Evolutionary conservation across 164 flowering plant species (phyloP).

Genomic region (Berberis vulgaris): DNA sequence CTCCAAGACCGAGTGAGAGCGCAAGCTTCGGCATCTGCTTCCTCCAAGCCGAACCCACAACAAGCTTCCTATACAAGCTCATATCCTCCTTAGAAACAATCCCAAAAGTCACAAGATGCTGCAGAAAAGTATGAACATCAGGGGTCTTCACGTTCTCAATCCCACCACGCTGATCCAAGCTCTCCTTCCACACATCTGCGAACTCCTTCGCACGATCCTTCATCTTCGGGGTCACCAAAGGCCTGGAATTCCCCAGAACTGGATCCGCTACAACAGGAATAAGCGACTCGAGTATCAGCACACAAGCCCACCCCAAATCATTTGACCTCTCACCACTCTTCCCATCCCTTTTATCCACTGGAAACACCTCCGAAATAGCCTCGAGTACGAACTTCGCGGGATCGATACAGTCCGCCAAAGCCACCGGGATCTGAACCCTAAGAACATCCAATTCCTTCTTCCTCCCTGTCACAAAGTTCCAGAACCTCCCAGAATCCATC

Average conservation of each 20-base stretch:
- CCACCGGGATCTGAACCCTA: conserved; percentile 43
- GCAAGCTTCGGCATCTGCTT: conserved; percentile 99
- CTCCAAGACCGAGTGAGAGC: conserved; percentile 73
- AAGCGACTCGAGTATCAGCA: conserved; percentile 67
- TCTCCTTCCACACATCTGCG: conserved; percentile 81
- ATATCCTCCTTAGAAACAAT: conserved; percentile 72
- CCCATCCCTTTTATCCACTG: conserved; percentile 62
- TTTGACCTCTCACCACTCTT: conserved; percentile 28
- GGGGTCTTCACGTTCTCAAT: conserved; percentile 93
- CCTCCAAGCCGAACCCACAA: conserved; percentile 91
- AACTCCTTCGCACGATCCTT: conserved; percentile 62
- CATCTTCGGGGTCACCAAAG: conserved; percentile 74
- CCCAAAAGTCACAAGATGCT: conserved; percentile 87
- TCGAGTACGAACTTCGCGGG: conserved; percentile 82
- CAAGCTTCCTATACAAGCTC: conserved; percentile 67
- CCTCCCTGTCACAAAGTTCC: conserved; percentile 58
- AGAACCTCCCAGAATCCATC: conserved; percentile 61
- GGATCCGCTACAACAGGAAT: conserved; percentile 87
- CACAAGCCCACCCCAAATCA: conserved; percentile 97
- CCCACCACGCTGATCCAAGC: conserved; percentile 83
- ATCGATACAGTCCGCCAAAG: conserved; percentile 65
- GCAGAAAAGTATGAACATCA: conserved; percentile 89
- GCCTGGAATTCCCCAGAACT: conserved; percentile 61
- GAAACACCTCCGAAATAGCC: conserved; percentile 84
- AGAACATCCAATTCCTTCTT: conserved; percentile 76